These are phyloP conservation scores for Fusarium caatingaense DNA, from an alignment of 2,329 filamentous ascomycete species.

Conservation along the genomic window DNA sequence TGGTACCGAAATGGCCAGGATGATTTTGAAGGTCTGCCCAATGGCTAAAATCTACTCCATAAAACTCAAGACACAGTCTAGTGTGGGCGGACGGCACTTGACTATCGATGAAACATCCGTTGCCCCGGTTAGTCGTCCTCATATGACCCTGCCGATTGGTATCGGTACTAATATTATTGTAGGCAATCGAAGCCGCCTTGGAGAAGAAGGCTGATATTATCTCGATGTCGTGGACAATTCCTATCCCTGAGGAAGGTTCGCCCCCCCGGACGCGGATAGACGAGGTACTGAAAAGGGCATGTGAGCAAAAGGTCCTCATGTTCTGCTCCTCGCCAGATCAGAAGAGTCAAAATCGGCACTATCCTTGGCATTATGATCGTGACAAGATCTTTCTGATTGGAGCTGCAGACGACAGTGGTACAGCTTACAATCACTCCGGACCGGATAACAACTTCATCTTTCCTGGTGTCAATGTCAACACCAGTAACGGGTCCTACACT, in stretches of 20 bases:
- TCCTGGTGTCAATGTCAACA: not conserved
- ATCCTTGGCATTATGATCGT: not conserved
- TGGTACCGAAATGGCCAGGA: slow-evolving; percentile 43
- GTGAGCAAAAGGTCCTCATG: slow-evolving; percentile 14
- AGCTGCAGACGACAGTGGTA: slow-evolving; percentile 15
- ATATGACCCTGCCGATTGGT: no score
- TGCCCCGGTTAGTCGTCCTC: slow-evolving; percentile 20
- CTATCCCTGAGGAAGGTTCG: not conserved
- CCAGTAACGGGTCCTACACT: not conserved
- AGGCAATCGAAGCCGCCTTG: slow-evolving; percentile 25
- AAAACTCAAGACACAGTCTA: slow-evolving; percentile 28
- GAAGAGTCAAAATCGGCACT: not conserved
- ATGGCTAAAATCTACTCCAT: slow-evolving; percentile 44
- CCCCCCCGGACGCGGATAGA: not conserved
- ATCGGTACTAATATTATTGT: not conserved
- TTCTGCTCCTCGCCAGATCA: slow-evolving; percentile 20
- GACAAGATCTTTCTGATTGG: slow-evolving; percentile 19
- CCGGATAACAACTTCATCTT: slow-evolving; percentile 3
- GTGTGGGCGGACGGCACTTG: not conserved
- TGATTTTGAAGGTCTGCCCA: slow-evolving; percentile 41
- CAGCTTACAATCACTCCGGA: not conserved
- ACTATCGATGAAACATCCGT: slow-evolving; percentile 15
- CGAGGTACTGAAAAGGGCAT: not conserved
- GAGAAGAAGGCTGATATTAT: slow-evolving; percentile 24
- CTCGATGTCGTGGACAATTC: slow-evolving; percentile 32